Base-by-base conservation (phyloP, 2,329 filamentous ascomycete species). In the Aureobasidium sp. region DNA sequence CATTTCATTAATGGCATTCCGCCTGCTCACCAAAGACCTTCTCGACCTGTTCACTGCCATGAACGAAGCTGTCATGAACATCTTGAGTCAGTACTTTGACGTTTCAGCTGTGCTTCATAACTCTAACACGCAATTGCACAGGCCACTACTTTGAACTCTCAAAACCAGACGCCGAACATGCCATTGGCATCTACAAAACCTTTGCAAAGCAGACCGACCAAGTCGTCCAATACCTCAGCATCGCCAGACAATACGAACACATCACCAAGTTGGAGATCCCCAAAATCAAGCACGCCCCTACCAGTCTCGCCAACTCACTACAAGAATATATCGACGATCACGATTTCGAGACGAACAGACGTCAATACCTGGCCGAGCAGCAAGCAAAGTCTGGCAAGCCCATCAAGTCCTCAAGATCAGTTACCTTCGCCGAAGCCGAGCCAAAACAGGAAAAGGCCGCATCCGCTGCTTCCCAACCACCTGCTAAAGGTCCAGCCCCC, bases 81-180 rank as follows among this genome's bases (percentile, higher is more conserved):
- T 99, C 64, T 79, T 99, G 62, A 91, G 93, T 95, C 79, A 67
- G 85, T 71, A 23, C n/a, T 9, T 20, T 13, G 8, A 12, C 34
- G 53, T 46, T 34, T 44, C 29, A n/a, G 23, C 34, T 26, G 44
- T 34, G 23, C 23, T 55, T 12, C 36, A 20, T 7, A 23, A 10
- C 62, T 64, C 63, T 65, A 17, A 51, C 71, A 32, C 66, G 10
- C 47, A 27, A n/a, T 6, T 52, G 36, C 61, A 26, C 66, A 95
- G 91, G 94, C 69, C 90, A 95, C 75, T 99, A 97, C 75, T 99
- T 99, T 70, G 94, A 99, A 77, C 93, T 99, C 88, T 97, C 94
- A 56, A 90, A 90, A 70, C 83, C 90, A 29, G 94, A 99, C 75
- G 95, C 94, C 63, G 91, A 97, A 74, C 85, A 92, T 66, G 91